Percentiles rank a stretch among this genome's conserved stretches.
Evolutionary conservation across 495 filamentous ascomycete species (phyloP).

Genomic region (Trypethelium eluteriae): DNA sequence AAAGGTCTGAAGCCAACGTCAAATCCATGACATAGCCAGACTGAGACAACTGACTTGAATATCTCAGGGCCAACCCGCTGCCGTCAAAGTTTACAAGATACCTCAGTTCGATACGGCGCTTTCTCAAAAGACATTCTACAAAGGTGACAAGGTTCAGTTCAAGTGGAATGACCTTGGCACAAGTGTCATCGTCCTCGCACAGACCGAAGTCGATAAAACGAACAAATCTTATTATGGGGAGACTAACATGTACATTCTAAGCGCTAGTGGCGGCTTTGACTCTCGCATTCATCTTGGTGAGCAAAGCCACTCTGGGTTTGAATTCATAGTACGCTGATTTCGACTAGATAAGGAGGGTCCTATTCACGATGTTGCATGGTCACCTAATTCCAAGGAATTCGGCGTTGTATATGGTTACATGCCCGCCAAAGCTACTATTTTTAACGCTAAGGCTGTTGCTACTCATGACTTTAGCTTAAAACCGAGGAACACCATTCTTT

Average conservation of each 20-base stretch:
- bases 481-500: conserved; percentile 89
- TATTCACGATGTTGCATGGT: conserved; percentile 98
- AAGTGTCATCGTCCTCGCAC: conserved; percentile 85
- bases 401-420: conserved; percentile 96
- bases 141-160: conserved; percentile 95
- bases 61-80: conserved; percentile 72
- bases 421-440: conserved; percentile 95
- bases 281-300: conserved; percentile 75
- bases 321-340: conserved; percentile 9
- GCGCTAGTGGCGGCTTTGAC: conserved; percentile 84
- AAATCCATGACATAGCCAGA: neutral
- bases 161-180: conserved; percentile 95
- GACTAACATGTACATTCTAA: conserved; percentile 92
- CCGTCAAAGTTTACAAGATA: conserved; percentile 89
- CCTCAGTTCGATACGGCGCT: conserved; percentile 71
- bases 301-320: conserved; percentile 14
- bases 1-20: conserved; percentile 53
- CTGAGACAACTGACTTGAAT: conserved; percentile 12
- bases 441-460: conserved; percentile 75
- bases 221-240: conserved; percentile 99
- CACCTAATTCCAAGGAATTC: conserved; percentile 91
- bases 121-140: conserved; percentile 98
- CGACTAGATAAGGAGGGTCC: conserved; percentile 85
- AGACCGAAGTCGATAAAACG: conserved; percentile 95
- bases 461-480: conserved; percentile 74